Base-by-base conservation (phyloP, 768 basidiomycete species). In the Phlegmacium glaucopus region DNA sequence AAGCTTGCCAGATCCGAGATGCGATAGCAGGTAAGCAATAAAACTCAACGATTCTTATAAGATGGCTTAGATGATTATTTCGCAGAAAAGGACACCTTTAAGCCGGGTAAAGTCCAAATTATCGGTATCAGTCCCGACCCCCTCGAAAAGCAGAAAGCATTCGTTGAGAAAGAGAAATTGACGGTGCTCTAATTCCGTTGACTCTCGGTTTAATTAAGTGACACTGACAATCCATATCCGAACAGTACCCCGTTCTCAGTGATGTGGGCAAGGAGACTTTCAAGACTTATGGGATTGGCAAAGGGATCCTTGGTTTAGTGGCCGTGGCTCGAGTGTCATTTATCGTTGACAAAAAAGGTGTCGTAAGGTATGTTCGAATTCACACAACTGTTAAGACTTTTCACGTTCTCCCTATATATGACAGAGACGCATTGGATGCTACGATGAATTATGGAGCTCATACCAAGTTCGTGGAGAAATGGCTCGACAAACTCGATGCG, bases 1-100 rank as follows among this genome's bases (percentile, higher is more conserved):
- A 93, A 63, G 90, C 85, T 1, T 91, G 89, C 57, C 74, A 82
- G 44, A 91, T 94, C 65, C 79, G 90, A 18, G 87, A 93, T 68
- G 88, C 88, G 3, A 66, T 88, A 36, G 77, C 71, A 29, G 79
- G 86, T 86, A 48, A 47, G 77, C 61, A 4, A 17, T 39, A 39
- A 40, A 42, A 43, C 26, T n/a, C 13, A 35, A 42, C n/a, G 27
- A 39, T 42, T 39, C 15, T 28, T 10, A 38, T 51, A 30, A 40
- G 12, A 34, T 48, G 35, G 28, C n/a, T 27, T 13, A 48, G 26
- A 8, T 7, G 22, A 9, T 25, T 47, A 27, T 41, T 26, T 40
- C 15, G 29, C 51, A 86, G 86, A 82, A 56, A 80, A 82, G 49
- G 74, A 82, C 58, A 71, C 71, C 18, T 92, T 86, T 66, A 80